These are phyloP conservation scores for Boletus barrowsii DNA, from an alignment of 768 basidiomycete species.

Conservation along the genomic window DNA sequence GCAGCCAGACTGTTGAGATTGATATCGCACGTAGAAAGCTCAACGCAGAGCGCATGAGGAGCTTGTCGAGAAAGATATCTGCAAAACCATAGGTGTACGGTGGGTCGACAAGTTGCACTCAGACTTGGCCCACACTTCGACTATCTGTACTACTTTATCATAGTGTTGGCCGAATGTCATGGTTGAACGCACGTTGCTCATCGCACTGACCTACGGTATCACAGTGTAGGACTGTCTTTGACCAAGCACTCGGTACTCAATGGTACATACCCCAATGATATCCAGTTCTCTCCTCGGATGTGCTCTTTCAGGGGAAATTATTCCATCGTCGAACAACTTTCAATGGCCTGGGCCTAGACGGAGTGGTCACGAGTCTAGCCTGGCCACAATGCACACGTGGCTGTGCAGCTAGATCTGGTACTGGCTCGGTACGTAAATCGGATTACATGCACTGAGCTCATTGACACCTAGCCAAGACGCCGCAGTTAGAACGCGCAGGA, in stretches of 20 bases:
- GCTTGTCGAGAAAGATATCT: conserved; percentile 51
- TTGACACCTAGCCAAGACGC: not conserved
- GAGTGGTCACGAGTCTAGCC: too few relatives aligned
- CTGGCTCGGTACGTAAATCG: not conserved
- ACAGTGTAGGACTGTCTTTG: too few relatives aligned
- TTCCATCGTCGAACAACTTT: too few relatives aligned
- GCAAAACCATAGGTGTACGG: conserved; percentile 19
- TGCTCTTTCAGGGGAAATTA: too few relatives aligned
- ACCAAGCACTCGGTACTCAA: too few relatives aligned
- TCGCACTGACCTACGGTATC: too few relatives aligned
- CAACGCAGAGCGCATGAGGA: conserved; percentile 71
- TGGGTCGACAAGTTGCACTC: not conserved
- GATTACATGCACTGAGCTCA: not conserved
- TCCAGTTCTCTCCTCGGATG: too few relatives aligned
- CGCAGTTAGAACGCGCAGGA: not conserved
- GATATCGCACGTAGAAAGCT: conserved; percentile 72
- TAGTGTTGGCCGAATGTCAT: not conserved
- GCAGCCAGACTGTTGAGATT: conserved; percentile 61
- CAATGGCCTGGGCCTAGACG: too few relatives aligned
- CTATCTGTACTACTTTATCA: conserved; percentile 3
- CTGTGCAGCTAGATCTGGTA: too few relatives aligned
- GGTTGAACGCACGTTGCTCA: not conserved
- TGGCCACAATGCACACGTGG: too few relatives aligned
- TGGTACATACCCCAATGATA: too few relatives aligned
- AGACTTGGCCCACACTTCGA: not conserved